These are phyloP conservation scores for Termitomyces eurrhizus DNA, from an alignment of 768 basidiomycete species.

Conservation along the genomic window DNA sequence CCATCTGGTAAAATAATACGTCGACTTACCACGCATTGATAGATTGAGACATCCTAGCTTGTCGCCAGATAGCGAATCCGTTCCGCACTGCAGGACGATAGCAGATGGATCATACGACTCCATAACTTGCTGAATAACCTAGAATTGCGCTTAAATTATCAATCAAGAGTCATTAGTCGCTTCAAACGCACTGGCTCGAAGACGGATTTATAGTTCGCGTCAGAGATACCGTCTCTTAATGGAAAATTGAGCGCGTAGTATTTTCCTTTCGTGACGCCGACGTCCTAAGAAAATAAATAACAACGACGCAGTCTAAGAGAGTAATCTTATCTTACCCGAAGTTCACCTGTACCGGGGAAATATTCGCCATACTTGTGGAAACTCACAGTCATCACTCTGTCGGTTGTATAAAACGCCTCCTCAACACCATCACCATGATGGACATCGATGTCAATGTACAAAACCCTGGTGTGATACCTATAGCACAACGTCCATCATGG, in stretches of 20 bases:
- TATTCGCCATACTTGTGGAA: constrained; percentile 99
- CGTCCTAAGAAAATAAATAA: constrained; percentile 52
- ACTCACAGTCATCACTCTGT: constrained; percentile 96
- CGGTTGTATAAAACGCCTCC: constrained; percentile 98
- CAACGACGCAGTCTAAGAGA: constrained; percentile 1
- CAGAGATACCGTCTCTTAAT: constrained; percentile 89
- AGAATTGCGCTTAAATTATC: neutral
- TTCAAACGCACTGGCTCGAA: constrained; percentile 80
- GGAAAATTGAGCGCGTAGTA: constrained; percentile 95
- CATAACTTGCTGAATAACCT: constrained; percentile 95
- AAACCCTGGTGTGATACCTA: constrained; percentile 89
- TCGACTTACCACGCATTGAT: constrained; percentile 80
- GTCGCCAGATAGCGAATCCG: constrained; percentile 95
- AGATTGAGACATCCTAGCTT: constrained; percentile 94
- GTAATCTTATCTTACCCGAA: constrained; percentile 54
- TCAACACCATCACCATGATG: constrained; percentile 99
- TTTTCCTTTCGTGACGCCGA: constrained; percentile 92
- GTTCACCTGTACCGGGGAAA: constrained; percentile 98
- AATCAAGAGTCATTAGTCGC: neutral
- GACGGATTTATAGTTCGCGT: constrained; percentile 91
- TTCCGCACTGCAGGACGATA: constrained; percentile 95
- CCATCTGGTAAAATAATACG: neutral
- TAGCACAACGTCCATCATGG: neutral
- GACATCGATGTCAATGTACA: constrained; percentile 98
- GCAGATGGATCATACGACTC: constrained; percentile 92